Evolutionary conservation across 1,284 basidiomycete genomes (phyloP).

Genomic region (Hemileia vastatrix): DNA sequence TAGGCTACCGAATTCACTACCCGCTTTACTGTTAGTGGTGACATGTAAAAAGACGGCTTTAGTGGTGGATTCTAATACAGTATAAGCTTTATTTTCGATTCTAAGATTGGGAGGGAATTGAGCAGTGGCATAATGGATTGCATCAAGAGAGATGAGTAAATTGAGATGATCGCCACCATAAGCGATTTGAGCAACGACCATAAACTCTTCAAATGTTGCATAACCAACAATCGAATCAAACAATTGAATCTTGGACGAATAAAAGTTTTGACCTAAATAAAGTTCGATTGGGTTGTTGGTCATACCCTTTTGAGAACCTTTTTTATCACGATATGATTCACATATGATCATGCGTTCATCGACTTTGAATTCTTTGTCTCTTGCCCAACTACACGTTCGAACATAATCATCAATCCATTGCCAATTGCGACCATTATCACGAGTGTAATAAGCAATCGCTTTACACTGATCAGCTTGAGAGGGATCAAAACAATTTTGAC

Average conservation of each 20-base stretch:
- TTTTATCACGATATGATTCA: constrained; percentile 75
- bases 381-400: constrained; percentile 81
- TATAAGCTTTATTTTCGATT: constrained; percentile 85
- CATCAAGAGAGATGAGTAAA: constrained; percentile 85
- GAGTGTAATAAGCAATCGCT: constrained; percentile 62
- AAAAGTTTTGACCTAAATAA: constrained; percentile 69
- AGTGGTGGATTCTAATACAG: constrained; percentile 86
- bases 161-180: constrained; percentile 50
- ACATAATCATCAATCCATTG: constrained; percentile 71
- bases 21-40: constrained; percentile 68
- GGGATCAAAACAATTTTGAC: constrained; percentile 54
- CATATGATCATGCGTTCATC: constrained; percentile 83
- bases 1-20: constrained; percentile 77
- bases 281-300: constrained; percentile 67
- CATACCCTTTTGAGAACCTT: constrained; percentile 59
- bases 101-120: constrained; percentile 82
- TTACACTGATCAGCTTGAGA: constrained; percentile 52
- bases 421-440: constrained; percentile 72
- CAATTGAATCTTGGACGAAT: constrained; percentile 59
- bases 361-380: constrained; percentile 63
- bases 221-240: constrained; percentile 86
- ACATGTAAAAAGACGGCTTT: constrained; percentile 88
- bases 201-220: constrained; percentile 89
- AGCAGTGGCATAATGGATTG: constrained; percentile 68
- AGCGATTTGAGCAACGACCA: constrained; percentile 81